A percentile compares a stretch with the other conserved stretches of the same genome.
These are phyloP conservation scores for Drechslerella dactyloides DNA, from an alignment of 2,329 filamentous ascomycete genomes.

Conservation along the genomic window DNA sequence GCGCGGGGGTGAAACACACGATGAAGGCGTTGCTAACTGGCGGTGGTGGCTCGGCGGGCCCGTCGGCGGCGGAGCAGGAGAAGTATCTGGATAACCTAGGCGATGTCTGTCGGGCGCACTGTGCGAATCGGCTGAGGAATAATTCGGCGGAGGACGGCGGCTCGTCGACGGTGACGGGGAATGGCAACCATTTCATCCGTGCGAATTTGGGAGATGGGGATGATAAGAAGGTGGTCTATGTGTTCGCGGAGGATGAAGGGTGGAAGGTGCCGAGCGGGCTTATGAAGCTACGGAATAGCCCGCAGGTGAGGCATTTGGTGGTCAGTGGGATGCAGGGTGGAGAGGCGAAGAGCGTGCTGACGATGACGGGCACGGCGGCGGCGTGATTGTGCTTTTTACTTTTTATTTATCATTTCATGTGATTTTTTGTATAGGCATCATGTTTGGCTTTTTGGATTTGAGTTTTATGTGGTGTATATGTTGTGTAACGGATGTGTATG, in stretches of 20 bases:
- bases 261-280: slow-evolving; percentile 72
- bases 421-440: neutral
- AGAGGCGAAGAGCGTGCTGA: slow-evolving; percentile 65
- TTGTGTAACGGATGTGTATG: neutral
- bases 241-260: slow-evolving; percentile 69
- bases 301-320: slow-evolving; percentile 67
- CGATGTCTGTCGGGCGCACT: slow-evolving; percentile 52
- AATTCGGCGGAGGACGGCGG: slow-evolving; percentile 54
- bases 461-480: slow-evolving; percentile 7
- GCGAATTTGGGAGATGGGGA: slow-evolving; percentile 71
- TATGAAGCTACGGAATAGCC: slow-evolving; percentile 67
- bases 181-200: slow-evolving; percentile 66
- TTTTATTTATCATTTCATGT: slow-evolving; percentile 4
- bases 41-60: slow-evolving; percentile 39
- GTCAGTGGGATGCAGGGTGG: slow-evolving; percentile 65
- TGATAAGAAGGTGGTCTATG: slow-evolving; percentile 70
- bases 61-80: slow-evolving; percentile 41
- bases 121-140: slow-evolving; percentile 63
- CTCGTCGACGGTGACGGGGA: slow-evolving; percentile 42
- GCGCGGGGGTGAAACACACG: slow-evolving; percentile 54
- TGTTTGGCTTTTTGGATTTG: slow-evolving; percentile 6
- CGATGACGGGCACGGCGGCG: slow-evolving; percentile 47
- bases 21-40: slow-evolving; percentile 50
- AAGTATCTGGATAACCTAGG: slow-evolving; percentile 52
- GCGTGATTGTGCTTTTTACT: slow-evolving; percentile 27